These are phyloP conservation scores for Boletus pseudo-olivaceus DNA, from an alignment of 768 basidiomycete genomes.

Conservation along the genomic window DNA sequence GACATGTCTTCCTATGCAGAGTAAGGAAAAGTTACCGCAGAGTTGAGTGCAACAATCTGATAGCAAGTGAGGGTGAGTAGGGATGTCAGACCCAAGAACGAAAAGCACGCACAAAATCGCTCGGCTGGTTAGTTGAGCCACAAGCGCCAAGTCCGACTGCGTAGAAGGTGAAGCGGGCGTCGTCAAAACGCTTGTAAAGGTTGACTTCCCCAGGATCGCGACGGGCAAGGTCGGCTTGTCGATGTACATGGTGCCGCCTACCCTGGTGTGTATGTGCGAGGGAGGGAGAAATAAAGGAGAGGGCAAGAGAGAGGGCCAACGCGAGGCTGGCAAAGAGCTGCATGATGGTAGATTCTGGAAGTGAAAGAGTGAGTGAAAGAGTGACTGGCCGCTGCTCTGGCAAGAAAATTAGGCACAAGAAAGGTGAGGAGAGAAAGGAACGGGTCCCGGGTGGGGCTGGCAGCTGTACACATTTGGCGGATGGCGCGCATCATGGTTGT, in stretches of 20 bases:
- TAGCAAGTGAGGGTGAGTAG: slow-evolving; percentile 3
- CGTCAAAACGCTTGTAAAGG: slow-evolving; percentile 21
- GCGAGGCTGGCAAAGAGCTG: slow-evolving; percentile 19
- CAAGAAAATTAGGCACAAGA: slow-evolving; percentile 7
- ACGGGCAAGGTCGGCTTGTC: slow-evolving; percentile 19
- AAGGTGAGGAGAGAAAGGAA: background rate
- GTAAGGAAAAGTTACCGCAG: slow-evolving; percentile 16
- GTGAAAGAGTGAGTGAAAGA: slow-evolving; percentile 28
- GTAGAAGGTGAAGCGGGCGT: slow-evolving; percentile 36
- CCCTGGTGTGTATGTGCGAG: slow-evolving; percentile 21
- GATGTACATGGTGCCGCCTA: slow-evolving; percentile 23
- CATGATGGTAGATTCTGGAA: slow-evolving; percentile 13
- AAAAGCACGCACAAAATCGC: slow-evolving; percentile 34
- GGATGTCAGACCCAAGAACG: background rate
- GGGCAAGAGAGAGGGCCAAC: slow-evolving; percentile 16
- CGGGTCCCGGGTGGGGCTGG: too few species aligned
- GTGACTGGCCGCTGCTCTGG: slow-evolving; percentile 13
- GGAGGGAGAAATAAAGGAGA: slow-evolving; percentile 17
- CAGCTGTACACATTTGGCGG: background rate
- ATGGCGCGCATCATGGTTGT: background rate
- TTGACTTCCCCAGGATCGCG: slow-evolving; percentile 25
- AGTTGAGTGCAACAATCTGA: slow-evolving; percentile 52
- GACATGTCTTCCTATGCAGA: background rate
- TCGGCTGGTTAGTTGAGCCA: slow-evolving; percentile 26
- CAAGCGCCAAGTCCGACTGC: slow-evolving; percentile 45